Evolutionary conservation across 106 monocot genomes (phyloP).

Genomic region (Dioscorea alata): DNA sequence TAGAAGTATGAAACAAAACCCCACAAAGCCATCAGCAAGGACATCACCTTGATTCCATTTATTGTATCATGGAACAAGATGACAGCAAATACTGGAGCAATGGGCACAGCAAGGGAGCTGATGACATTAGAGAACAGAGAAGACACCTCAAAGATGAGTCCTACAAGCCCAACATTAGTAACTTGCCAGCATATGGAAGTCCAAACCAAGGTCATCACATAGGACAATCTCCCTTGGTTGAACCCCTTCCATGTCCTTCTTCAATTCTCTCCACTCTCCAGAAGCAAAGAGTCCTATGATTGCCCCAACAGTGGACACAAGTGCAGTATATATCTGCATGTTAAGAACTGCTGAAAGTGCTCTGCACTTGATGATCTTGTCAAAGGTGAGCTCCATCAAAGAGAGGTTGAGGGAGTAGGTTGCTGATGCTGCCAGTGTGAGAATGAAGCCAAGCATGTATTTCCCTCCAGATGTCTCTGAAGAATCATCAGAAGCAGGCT

Average conservation of each 20-base stretch:
- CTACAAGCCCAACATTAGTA: constrained; percentile 22
- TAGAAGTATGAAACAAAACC: constrained; percentile 45
- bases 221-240: constrained; percentile 6
- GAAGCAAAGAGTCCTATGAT: neutral
- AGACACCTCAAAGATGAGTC: constrained; percentile 33
- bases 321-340: neutral
- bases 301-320: neutral
- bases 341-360: neutral
- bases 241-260: neutral
- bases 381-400: constrained; percentile 1
- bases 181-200: constrained; percentile 45
- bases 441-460: no score
- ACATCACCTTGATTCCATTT: constrained; percentile 37
- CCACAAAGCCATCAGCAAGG: constrained; percentile 43
- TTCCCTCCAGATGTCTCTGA: no score
- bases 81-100: constrained; percentile 42
- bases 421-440: neutral
- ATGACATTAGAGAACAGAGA: constrained; percentile 22
- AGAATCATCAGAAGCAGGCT: no score
- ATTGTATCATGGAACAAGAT: constrained; percentile 44
- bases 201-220: constrained; percentile 31
- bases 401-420: neutral
- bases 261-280: neutral
- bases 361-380: neutral
- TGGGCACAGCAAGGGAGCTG: neutral